These are phyloP conservation scores for Pyrus hybrid DNA, from an alignment of 331 rosid species.

Conservation along the genomic window DNA sequence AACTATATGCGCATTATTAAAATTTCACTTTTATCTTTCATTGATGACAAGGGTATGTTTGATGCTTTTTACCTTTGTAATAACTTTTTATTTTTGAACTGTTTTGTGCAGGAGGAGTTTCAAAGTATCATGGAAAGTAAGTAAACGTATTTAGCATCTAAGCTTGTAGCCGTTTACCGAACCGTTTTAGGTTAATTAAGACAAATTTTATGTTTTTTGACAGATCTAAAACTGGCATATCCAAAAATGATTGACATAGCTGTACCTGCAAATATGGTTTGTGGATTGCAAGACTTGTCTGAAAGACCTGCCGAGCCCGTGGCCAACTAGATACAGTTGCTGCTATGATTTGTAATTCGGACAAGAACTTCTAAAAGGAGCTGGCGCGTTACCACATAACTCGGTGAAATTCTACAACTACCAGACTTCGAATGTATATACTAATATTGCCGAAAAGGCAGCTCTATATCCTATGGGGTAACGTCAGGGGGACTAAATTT, in stretches of 20 bases:
- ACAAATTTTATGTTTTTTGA: neutral
- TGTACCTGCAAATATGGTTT: slow-evolving; percentile 81
- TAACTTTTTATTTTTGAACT: neutral
- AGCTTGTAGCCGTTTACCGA: neutral
- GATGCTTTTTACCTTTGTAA: neutral
- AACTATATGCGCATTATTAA: neutral
- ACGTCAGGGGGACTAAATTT: no score
- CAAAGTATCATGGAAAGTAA: slow-evolving; percentile 78
- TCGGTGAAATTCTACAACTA: neutral
- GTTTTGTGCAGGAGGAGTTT: slow-evolving; percentile 67
- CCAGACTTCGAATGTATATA: neutral
- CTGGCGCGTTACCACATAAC: neutral
- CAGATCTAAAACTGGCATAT: slow-evolving; percentile 85
- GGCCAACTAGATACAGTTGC: slow-evolving; percentile 12
- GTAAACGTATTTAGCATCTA: slow-evolving; percentile 14
- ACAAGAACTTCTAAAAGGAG: neutral
- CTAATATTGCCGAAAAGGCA: neutral
- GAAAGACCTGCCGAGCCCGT: slow-evolving; percentile 14
- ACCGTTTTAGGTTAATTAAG: neutral
- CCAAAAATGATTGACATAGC: slow-evolving; percentile 92
- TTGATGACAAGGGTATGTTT: neutral
- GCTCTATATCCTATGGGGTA: no score
- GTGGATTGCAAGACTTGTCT: slow-evolving; percentile 65
- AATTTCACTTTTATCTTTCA: neutral
- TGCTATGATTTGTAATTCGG: neutral